Evolutionary conservation across 1,284 basidiomycete genomes (phyloP).

Genomic region (Melampsora americana): DNA sequence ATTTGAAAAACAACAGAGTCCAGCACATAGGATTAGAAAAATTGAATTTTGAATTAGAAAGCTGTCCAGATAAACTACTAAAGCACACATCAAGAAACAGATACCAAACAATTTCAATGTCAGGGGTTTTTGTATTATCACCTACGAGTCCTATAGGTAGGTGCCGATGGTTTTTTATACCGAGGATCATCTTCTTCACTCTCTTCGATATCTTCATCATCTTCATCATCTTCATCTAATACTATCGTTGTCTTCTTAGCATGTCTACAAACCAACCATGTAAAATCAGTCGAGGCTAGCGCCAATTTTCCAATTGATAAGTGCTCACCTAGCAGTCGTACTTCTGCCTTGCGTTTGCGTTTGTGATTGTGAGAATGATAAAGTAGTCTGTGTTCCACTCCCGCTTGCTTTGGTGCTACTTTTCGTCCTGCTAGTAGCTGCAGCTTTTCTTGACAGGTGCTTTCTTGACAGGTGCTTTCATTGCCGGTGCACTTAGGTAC

Average conservation of each 20-base stretch:
- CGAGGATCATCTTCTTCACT: background rate
- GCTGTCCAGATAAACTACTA: too few relatives aligned
- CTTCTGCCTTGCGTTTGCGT: conserved; percentile 9
- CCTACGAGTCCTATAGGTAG: background rate
- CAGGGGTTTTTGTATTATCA: background rate
- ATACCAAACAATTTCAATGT: background rate
- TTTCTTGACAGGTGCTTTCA: conserved; percentile 24
- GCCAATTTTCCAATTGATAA: background rate
- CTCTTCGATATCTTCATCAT: background rate
- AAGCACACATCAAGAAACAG: too few relatives aligned
- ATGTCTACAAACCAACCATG: background rate
- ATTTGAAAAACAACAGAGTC: too few relatives aligned
- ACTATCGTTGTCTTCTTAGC: background rate
- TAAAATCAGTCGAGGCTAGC: too few relatives aligned
- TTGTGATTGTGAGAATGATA: conserved; percentile 18
- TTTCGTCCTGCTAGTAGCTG: conserved; percentile 19
- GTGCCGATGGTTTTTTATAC: background rate
- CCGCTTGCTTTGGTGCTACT: background rate
- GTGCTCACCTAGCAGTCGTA: conserved; percentile 29
- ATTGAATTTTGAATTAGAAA: too few relatives aligned
- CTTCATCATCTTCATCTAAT: background rate
- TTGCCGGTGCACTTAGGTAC: conserved; percentile 15
- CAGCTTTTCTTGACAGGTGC: conserved; percentile 19
- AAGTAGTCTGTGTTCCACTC: conserved; percentile 17
- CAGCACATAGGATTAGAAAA: too few relatives aligned